Evolutionary conservation across 2,329 filamentous ascomycete genomes (phyloP).

Genomic region (Fusarium subglutinans): DNA sequence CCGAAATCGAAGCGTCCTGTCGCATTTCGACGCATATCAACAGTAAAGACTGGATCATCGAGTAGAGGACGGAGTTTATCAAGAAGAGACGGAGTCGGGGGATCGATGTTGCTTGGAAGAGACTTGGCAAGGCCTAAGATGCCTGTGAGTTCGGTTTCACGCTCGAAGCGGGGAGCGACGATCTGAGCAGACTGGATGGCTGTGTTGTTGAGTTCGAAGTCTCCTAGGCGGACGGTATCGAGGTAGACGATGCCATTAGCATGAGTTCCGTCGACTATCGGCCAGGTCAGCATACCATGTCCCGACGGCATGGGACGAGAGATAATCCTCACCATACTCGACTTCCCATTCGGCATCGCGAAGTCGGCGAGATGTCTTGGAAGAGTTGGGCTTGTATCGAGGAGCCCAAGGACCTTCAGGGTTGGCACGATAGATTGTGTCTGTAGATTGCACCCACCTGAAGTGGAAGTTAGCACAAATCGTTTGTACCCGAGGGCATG

Average conservation of each 20-base stretch:
- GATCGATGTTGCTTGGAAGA: slow-evolving; percentile 55
- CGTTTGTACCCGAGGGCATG: background rate
- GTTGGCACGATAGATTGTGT: slow-evolving; percentile 53
- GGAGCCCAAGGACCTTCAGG: slow-evolving; percentile 49
- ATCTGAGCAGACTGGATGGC: slow-evolving; percentile 60
- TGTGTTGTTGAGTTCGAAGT: slow-evolving; percentile 54
- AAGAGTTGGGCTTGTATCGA: slow-evolving; percentile 56
- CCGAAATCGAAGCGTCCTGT: slow-evolving; percentile 63
- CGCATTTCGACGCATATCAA: slow-evolving; percentile 59
- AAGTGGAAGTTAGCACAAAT: slow-evolving; percentile 6
- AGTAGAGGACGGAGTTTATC: slow-evolving; percentile 55
- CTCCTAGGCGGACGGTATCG: slow-evolving; percentile 59
- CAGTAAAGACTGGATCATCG: slow-evolving; percentile 56
- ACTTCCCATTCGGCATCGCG: slow-evolving; percentile 59
- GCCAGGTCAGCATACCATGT: background rate
- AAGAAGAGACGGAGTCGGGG: slow-evolving; percentile 55
- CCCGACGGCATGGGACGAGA: background rate
- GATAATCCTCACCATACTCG: slow-evolving; percentile 56
- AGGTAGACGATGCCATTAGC: slow-evolving; percentile 60
- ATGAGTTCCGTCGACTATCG: slow-evolving; percentile 55
- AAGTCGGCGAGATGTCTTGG: slow-evolving; percentile 54
- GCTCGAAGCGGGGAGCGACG: slow-evolving; percentile 55
- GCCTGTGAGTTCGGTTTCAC: slow-evolving; percentile 56
- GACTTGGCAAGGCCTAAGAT: slow-evolving; percentile 62
- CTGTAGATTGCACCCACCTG: slow-evolving; percentile 65